Percentiles rank a stretch among this genome's conserved stretches.
Conservation (phyloP, 345 rosid genomes). For the Pistacia vera region DNA sequence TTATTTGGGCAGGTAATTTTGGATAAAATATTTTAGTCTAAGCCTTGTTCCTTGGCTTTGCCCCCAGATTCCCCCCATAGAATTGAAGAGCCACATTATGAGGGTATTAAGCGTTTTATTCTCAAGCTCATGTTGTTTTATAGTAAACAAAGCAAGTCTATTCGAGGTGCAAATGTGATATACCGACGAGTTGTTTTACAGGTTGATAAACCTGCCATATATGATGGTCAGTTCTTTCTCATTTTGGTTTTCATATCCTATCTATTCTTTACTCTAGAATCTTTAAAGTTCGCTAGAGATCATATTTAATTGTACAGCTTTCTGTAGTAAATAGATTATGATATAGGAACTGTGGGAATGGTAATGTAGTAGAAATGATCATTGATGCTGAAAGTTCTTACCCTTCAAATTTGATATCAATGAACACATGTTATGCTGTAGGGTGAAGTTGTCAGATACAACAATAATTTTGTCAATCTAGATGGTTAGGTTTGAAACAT, state of each 20-base stretch:
- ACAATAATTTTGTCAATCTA: background rate
- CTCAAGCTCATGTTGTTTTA: slow-evolving; percentile 77
- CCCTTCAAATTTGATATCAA: background rate
- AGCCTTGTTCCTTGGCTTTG: slow-evolving; percentile 88
- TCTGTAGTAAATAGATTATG: too few species aligned
- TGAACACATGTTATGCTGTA: background rate
- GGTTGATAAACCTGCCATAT: slow-evolving; percentile 76
- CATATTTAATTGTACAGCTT: too few species aligned
- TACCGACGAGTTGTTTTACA: slow-evolving; percentile 66
- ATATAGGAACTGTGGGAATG: too few species aligned
- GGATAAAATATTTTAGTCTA: slow-evolving; percentile 81
- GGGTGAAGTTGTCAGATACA: background rate
- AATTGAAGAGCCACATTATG: slow-evolving; percentile 74
- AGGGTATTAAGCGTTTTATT: slow-evolving; percentile 57
- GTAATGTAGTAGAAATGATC: background rate
- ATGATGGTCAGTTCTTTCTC: slow-evolving; percentile 44
- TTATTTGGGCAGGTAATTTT: slow-evolving; percentile 47
- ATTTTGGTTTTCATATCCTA: background rate
- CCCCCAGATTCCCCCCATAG: slow-evolving; percentile 68
- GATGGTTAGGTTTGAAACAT: background rate
- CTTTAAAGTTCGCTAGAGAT: too few species aligned
- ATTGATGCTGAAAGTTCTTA: background rate
- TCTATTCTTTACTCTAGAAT: too few species aligned
- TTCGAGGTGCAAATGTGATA: slow-evolving; percentile 84
- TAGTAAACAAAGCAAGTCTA: slow-evolving; percentile 65